These are phyloP conservation scores for Babesia gibsoni DNA, from an alignment of 169 alveolate species.

Conservation along the genomic window DNA sequence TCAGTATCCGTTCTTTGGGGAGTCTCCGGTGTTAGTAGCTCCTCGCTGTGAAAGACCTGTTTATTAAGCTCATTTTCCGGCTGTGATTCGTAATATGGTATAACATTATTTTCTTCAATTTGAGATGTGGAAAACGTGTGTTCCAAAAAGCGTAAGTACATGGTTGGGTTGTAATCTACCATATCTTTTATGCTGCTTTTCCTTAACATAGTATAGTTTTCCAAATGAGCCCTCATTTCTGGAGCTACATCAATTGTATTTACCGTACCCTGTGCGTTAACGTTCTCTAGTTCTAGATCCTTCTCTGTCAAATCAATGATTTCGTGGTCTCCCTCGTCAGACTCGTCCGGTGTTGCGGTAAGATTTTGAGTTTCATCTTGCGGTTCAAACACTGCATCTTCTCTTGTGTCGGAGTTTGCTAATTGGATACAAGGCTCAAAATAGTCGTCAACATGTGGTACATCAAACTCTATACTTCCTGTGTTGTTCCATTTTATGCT, in stretches of 20 bases:
- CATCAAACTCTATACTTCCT: conserved; percentile 68
- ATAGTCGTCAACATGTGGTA: conserved; percentile 36
- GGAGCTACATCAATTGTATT: too few species aligned
- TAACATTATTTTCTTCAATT: not conserved
- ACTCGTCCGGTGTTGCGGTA: not conserved
- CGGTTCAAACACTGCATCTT: conserved; percentile 19
- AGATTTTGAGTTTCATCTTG: conserved; percentile 29
- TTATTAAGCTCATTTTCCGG: not conserved
- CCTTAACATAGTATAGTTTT: not conserved
- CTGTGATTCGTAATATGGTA: not conserved
- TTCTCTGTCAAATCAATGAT: not conserved
- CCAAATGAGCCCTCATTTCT: too few species aligned
- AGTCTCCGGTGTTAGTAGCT: not conserved
- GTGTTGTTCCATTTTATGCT: conserved; percentile 70
- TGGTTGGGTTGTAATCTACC: conserved; percentile 51
- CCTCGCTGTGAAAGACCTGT: not conserved
- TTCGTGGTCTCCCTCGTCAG: not conserved
- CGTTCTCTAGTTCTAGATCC: not conserved
- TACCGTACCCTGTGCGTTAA: too few species aligned
- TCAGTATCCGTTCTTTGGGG: conserved; percentile 36
- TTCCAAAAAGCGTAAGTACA: conserved; percentile 65
- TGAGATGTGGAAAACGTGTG: conserved; percentile 31
- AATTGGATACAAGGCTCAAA: conserved; percentile 43
- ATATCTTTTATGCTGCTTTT: not conserved
- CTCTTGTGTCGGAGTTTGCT: conserved; percentile 54